Base-by-base conservation (phyloP, 805 yeast species). In the Cyberlindnera samutprakarnensis region DNA sequence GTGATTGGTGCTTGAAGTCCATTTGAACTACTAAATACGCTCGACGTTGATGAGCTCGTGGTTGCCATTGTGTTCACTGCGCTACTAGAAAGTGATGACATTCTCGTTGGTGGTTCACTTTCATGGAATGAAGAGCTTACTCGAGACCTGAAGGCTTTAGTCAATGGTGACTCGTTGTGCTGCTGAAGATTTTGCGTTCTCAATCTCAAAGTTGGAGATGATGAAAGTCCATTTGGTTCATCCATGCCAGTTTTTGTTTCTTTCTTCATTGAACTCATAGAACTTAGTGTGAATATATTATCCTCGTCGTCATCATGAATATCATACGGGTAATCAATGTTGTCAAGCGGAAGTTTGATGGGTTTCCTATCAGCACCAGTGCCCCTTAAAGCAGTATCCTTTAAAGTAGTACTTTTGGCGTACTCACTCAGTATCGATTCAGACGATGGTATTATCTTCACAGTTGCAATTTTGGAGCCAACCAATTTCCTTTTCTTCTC, bases 91-190 rank as follows among this genome's bases (percentile, higher is more conserved):
- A n/a, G n/a, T 10, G 21, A 19, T 19, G 21, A 8, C 6, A 30
- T 33, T 14, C 18, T 14, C 12, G 33, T 22, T 7, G 40, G 21
- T 13, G 27, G 22, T 11, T 16, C 18, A 4, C 25, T 30, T 22
- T 31, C 33, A n/a, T n/a, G n/a, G n/a, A n/a, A n/a, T 17, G 31
- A 15, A 4, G 44, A 41, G 17, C 38, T 31, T 7, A 46, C 11
- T 14, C 51, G 35, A 11, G 38, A 33, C 18, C 47, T 40, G 33
- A 46, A 46, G 2, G 44, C 44, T 23, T 38, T 30, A 5, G 47
- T 40, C 15, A 44, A 25, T 7, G 47, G 44, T 4, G 43, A 33
- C 5, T 20, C 35, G 18, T 19, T 15, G 7, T 18, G n/a, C 19
- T 25, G 11, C 10, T 8, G 7, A 19, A 19, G 21, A 19, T 8